These are phyloP conservation scores for Avicennia marina DNA, from an alignment of 257 asterid species.

Conservation along the genomic window DNA sequence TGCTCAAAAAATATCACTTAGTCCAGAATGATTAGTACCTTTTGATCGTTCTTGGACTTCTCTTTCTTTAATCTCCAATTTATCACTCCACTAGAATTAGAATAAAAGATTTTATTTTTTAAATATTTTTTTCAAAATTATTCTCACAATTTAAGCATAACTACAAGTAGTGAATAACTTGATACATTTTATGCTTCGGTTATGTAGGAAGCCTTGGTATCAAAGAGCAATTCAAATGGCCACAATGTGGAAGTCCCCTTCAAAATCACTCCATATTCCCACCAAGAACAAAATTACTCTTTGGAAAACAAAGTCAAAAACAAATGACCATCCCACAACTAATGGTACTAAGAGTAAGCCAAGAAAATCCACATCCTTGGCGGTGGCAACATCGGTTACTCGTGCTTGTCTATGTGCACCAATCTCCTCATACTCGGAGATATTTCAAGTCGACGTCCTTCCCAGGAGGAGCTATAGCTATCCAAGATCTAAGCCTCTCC, in stretches of 20 bases:
- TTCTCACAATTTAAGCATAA: no score
- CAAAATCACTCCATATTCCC: constrained; percentile 44
- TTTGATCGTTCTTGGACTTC: no score
- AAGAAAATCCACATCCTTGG: constrained; percentile 70
- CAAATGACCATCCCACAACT: constrained; percentile 32
- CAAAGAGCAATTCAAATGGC: constrained; percentile 85
- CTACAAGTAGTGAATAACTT: no score
- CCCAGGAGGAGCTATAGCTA: constrained; percentile 74
- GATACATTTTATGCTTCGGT: background rate
- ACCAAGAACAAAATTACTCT: constrained; percentile 26
- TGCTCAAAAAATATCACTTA: no score
- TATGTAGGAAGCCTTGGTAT: constrained; percentile 81
- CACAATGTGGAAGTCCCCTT: constrained; percentile 51
- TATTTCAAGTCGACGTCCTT: constrained; percentile 68
- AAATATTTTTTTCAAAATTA: no score
- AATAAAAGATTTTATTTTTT: no score
- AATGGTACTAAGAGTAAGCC: constrained; percentile 35
- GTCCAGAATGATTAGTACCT: no score
- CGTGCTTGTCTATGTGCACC: constrained; percentile 85
- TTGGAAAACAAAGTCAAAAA: constrained; percentile 51
- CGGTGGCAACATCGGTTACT: constrained; percentile 67
- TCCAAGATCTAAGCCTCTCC: constrained; percentile 49
- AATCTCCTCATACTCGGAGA: constrained; percentile 68
- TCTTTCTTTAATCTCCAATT: no score
- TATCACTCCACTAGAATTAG: no score